A percentile compares a stretch with the other conserved stretches of the same genome.
These are phyloP conservation scores for Russula sp. DNA, from an alignment of 768 basidiomycete genomes.

Conservation along the genomic window DNA sequence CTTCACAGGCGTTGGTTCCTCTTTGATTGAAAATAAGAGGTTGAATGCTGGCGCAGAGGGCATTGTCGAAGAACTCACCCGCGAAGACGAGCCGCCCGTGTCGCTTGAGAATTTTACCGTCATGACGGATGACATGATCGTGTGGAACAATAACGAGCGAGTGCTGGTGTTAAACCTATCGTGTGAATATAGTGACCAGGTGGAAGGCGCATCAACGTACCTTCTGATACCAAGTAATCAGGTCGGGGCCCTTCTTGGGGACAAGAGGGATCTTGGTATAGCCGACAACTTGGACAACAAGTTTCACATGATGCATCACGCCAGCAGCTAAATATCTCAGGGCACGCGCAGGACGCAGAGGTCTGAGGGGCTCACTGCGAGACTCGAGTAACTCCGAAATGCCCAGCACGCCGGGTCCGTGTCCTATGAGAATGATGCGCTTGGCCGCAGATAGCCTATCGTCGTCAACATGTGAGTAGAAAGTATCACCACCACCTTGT, in stretches of 20 bases:
- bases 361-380: conserved; percentile 45
- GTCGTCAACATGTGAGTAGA: neutral
- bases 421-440: conserved; percentile 75
- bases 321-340: conserved; percentile 35
- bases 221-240: conserved; percentile 58
- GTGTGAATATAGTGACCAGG: neutral
- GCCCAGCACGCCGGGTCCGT: conserved; percentile 75
- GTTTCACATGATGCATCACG: conserved; percentile 36
- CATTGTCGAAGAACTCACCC: conserved; percentile 36
- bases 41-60: neutral
- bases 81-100: conserved; percentile 60
- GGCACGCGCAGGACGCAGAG: neutral
- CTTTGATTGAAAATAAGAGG: conserved; percentile 30
- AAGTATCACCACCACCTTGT: neutral
- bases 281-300: conserved; percentile 22
- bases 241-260: conserved; percentile 16
- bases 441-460: conserved; percentile 63
- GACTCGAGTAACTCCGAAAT: conserved; percentile 66
- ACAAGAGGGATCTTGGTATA: conserved; percentile 20
- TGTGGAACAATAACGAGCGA: conserved; percentile 65
- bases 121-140: conserved; percentile 44
- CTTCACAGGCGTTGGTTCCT: conserved; percentile 65
- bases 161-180: conserved; percentile 39
- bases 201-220: conserved; percentile 31
- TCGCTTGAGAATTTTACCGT: conserved; percentile 41